Evolutionary conservation across 768 basidiomycete species (phyloP), one percentile per base, ranked within the genome.

Genomic region (Lactarius sanguifluus): DNA sequence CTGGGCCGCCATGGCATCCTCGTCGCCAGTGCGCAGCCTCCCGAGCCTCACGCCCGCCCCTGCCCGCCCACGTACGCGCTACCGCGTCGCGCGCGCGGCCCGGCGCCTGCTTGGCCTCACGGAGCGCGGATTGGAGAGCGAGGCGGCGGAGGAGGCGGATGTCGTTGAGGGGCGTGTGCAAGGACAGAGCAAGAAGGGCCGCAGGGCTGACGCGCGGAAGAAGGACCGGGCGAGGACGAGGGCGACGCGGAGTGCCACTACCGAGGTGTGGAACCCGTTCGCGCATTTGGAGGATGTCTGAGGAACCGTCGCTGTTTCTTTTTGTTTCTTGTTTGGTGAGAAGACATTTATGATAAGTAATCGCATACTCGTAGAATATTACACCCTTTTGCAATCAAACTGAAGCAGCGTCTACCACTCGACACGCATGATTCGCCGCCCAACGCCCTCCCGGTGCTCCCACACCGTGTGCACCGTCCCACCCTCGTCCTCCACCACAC

Each of bases 401-500:
- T 52, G 20, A n/a, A 28, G n/a, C 6, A 13, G 9, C n/a, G 23
- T 18, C 25, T 34, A 62, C 90, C 91, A 92, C 28, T 73, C 66
- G 1, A 92, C 79, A 15, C 80, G 76, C 80, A 93, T 81, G n/a
- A 93, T 83, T 65, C 79, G 85, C 74, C 94, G 82, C 20, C 86
- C 87, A 10, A 96, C 91, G 0, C 94, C 94, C 1, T 75, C 77
- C 36, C 78, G 82, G 68, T 77, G 80, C 72, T 92, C 88, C 83
- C 86, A 88, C 1, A 94, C 83, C 2, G 79, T 83, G 70, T 83
- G 80, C 1, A 87, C 84, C 4, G 71, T 70, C 61, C 1, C 73
- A 73, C 63, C 28, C 1, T 73, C 76, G 66, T 82, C 77, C 58
- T 60, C 62, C 2, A 94, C 83, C 7, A 80, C 81, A 32, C 77